These are phyloP conservation scores for Paratinospora sagittata DNA, from an alignment of 164 flowering plant species.

Conservation along the genomic window DNA sequence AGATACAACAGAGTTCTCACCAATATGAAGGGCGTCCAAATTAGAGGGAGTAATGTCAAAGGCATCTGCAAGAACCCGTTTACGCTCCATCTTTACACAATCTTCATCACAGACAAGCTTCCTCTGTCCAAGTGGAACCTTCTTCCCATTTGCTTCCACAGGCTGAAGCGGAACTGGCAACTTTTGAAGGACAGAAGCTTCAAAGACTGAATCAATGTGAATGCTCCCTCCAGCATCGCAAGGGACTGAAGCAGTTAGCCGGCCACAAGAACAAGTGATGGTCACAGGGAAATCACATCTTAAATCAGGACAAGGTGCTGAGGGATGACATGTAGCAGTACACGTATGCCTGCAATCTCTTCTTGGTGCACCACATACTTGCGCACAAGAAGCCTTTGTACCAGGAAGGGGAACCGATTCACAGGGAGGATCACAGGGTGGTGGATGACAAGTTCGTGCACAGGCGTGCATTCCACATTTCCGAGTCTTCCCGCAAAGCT, in stretches of 20 bases:
- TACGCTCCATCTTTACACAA: conserved; percentile 78
- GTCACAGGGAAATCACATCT: conserved; percentile 73
- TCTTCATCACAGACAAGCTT: conserved; percentile 86
- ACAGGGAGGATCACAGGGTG: conserved; percentile 59
- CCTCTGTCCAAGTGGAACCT: conserved; percentile 78
- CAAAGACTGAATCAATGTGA: conserved; percentile 48
- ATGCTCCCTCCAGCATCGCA: conserved; percentile 81
- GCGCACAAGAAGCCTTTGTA: conserved; percentile 65
- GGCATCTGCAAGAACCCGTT: conserved; percentile 89
- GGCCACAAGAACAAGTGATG: conserved; percentile 81
- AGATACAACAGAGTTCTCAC: conserved; percentile 54
- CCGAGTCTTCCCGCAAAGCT: conserved; percentile 83
- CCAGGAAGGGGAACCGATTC: conserved; percentile 20
- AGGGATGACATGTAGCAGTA: conserved; percentile 68
- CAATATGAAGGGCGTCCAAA: conserved; percentile 79
- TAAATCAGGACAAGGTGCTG: conserved; percentile 66
- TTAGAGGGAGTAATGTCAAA: conserved; percentile 67
- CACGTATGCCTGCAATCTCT: conserved; percentile 93
- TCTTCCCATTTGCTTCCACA: conserved; percentile 56
- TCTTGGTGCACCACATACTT: conserved; percentile 92
- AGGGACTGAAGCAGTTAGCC: conserved; percentile 71
- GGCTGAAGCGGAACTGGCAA: conserved; percentile 75
- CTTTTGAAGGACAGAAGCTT: conserved; percentile 71
- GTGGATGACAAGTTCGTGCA: conserved; percentile 70
- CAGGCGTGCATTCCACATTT: conserved; percentile 97